Evolutionary conservation across 2,329 filamentous ascomycete genomes (phyloP).

Genomic region (Claviceps citrina): DNA sequence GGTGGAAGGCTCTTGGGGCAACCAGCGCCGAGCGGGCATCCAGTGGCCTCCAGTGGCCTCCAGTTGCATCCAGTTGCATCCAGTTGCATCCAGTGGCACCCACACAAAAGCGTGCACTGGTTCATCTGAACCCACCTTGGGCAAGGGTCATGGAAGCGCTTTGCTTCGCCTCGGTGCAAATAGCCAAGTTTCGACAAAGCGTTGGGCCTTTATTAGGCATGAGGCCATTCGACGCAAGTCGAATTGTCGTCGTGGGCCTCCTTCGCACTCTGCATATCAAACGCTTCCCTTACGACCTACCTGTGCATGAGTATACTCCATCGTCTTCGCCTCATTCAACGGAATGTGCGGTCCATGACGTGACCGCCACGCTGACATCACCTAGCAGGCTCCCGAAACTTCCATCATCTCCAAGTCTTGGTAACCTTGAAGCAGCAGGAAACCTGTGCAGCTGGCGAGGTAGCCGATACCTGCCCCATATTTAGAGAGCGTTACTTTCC

Average conservation of each 20-base stretch:
- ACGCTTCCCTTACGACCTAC: too few relatives aligned
- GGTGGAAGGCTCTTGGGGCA: conserved; percentile 14
- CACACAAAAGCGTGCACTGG: not conserved
- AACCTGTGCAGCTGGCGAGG: not conserved
- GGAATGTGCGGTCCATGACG: conserved; percentile 3
- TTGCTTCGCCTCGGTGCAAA: too few relatives aligned
- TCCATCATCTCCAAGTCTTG: conserved; percentile 9
- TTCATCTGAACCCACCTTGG: too few relatives aligned
- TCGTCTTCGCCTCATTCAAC: not conserved
- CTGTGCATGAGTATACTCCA: too few relatives aligned
- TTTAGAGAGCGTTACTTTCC: not conserved
- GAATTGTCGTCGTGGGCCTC: too few relatives aligned
- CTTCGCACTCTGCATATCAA: too few relatives aligned
- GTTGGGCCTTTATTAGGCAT: conserved; percentile 3
- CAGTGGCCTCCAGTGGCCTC: not conserved
- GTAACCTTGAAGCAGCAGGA: not conserved
- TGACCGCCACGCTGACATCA: conserved; percentile 16
- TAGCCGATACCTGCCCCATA: not conserved
- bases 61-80: not conserved
- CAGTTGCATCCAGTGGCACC: not conserved
- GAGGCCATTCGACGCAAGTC: too few relatives aligned
- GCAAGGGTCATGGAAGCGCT: too few relatives aligned
- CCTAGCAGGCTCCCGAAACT: conserved; percentile 14
- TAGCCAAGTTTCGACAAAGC: too few relatives aligned
- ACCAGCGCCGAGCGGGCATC: not conserved